These are phyloP conservation scores for Gnaphalium uliginosum DNA, from an alignment of 129 eudicot genomes.

Conservation along the genomic window DNA sequence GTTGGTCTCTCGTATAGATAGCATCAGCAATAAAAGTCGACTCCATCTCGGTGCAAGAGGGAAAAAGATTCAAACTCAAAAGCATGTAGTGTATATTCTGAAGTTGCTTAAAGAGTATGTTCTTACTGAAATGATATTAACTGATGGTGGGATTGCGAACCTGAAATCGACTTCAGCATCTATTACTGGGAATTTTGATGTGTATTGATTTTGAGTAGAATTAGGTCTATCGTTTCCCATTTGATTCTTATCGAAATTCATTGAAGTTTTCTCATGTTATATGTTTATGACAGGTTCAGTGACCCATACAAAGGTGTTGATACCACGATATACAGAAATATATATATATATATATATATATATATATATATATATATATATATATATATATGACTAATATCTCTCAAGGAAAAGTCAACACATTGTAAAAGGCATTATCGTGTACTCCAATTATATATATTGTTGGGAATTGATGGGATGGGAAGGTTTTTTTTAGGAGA, in stretches of 20 bases:
- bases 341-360: too few relatives aligned
- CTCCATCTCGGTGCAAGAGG: not conserved
- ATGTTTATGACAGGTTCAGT: not conserved
- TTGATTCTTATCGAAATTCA: not conserved
- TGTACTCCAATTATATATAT: too few relatives aligned
- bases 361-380: too few relatives aligned
- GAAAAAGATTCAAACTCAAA: constrained; percentile 10
- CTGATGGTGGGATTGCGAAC: not conserved
- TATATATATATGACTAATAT: too few relatives aligned
- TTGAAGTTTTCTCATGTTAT: not conserved
- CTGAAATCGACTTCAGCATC: not conserved
- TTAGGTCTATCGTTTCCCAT: not conserved
- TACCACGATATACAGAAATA: too few relatives aligned
- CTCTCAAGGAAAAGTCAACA: too few relatives aligned
- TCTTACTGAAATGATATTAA: not conserved
- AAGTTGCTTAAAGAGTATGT: not conserved
- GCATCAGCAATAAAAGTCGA: not conserved
- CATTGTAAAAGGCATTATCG: too few relatives aligned
- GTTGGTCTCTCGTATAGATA: not conserved
- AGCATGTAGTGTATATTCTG: constrained; percentile 27
- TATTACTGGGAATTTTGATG: not conserved
- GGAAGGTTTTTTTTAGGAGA: too few relatives aligned
- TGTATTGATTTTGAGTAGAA: not conserved
- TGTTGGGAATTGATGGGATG: too few relatives aligned
- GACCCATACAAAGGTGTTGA: too few relatives aligned